Evolutionary conservation across 2,329 filamentous ascomycete genomes (phyloP), one percentile per base, ranked within the genome.

Genomic region (Beauveria asiatica): DNA sequence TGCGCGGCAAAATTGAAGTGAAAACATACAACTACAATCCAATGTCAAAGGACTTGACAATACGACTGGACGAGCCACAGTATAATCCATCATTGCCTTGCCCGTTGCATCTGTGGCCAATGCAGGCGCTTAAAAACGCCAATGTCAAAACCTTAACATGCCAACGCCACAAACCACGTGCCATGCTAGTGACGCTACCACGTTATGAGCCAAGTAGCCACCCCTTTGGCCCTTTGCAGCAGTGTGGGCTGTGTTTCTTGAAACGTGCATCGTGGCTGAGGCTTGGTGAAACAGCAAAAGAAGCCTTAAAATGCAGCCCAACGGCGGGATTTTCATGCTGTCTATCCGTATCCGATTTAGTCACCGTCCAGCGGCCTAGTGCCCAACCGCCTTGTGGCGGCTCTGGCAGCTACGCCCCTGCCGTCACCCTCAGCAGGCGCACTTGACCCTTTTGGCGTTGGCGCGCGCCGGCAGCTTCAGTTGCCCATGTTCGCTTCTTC

Each of bases 401-500:
- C 46, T 33, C 30, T 30, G 30, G 30, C 25, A 27, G 25, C 25
- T 27, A 27, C 25, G 25, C 27, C 17, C 16, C 7, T 17, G 17
- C 48, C 10, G 13, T 30, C 41, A 37, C 30, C 44, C 42, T 50
- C 33, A 33, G 55, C 45, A 3, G n/a, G 44, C 21, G 13, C 46
- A 58, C 56, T 58, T 58, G 56, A 37, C 56, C 37, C n/a, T 6
- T 58, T 58, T 58, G 56, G 56, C 33, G 8, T 44, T 58, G 56
- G 56, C 46, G 56, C 46, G 56, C 17, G 10, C 17, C 56, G 46
- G 56, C 33, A 58, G 46, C 56, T 44, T 44, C 33, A 51, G 37
- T 58, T 44, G 46, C 56, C 56, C 33, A 33, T 4, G 33, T 11
- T 21, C 13, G 33, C 16, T 10, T 39, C 21, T 46, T 23, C 30